Evolutionary conservation across 2,329 filamentous ascomycete species (phyloP).

Genomic region (Pseudogymnoascus sp.): DNA sequence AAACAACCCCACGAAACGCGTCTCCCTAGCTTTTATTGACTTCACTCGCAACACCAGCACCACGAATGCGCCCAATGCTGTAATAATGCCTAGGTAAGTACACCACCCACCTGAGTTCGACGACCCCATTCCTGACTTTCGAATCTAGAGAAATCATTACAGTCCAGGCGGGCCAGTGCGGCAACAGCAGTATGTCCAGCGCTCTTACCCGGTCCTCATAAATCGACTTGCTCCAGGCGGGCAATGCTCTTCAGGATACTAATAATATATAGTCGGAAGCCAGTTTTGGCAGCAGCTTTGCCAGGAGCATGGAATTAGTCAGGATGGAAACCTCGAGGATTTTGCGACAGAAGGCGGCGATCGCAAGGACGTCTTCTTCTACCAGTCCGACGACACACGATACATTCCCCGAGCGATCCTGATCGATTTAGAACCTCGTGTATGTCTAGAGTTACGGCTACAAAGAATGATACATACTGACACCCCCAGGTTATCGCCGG

Average conservation of each 20-base stretch:
- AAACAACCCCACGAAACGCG: slow-evolving; percentile 13
- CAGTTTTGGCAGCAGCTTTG: slow-evolving; percentile 99
- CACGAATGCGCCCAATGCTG: slow-evolving; percentile 19
- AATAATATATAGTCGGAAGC: slow-evolving; percentile 63
- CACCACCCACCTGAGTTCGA: not conserved
- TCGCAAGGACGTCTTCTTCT: slow-evolving; percentile 98
- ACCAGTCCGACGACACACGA: slow-evolving; percentile 96
- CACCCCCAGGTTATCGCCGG: slow-evolving; percentile 66
- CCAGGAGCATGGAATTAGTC: slow-evolving; percentile 94
- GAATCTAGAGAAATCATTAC: slow-evolving; percentile 88
- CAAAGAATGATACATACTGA: not conserved
- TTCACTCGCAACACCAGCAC: not conserved
- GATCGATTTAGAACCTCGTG: slow-evolving; percentile 88
- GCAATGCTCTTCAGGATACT: slow-evolving; percentile 18
- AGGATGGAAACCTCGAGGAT: slow-evolving; percentile 94
- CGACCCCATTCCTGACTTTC: slow-evolving; percentile 10
- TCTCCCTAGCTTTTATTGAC: slow-evolving; percentile 8
- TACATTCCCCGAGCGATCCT: slow-evolving; percentile 96
- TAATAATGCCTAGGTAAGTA: slow-evolving; percentile 30
- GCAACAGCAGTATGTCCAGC: slow-evolving; percentile 83
- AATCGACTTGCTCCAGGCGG: not conserved
- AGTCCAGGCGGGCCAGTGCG: slow-evolving; percentile 96
- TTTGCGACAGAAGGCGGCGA: slow-evolving; percentile 97
- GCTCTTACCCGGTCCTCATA: slow-evolving; percentile 14
- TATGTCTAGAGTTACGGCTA: slow-evolving; percentile 33